Evolutionary conservation across 2,329 filamentous ascomycete species (phyloP).

Genomic region (Sarocladiaceae sp.): DNA sequence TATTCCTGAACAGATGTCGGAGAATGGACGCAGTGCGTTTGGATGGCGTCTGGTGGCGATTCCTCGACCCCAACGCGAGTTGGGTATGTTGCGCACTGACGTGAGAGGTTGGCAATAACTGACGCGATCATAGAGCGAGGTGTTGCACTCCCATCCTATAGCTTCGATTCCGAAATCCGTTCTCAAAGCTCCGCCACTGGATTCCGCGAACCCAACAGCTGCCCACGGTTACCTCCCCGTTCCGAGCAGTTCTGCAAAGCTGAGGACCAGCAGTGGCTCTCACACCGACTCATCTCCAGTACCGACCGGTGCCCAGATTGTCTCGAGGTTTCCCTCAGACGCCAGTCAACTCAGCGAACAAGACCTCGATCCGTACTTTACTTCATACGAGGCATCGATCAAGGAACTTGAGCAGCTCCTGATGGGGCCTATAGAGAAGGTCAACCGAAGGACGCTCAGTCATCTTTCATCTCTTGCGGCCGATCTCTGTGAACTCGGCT

Average conservation of each 20-base stretch:
- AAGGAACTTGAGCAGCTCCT: slow-evolving; percentile 85
- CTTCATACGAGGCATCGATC: slow-evolving; percentile 84
- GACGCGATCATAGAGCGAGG: slow-evolving; percentile 63
- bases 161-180: slow-evolving; percentile 90
- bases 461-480: slow-evolving; percentile 79
- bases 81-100: too few relatives aligned
- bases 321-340: slow-evolving; percentile 77
- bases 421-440: slow-evolving; percentile 92
- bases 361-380: slow-evolving; percentile 93
- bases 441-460: slow-evolving; percentile 81
- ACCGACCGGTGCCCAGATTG: slow-evolving; percentile 48
- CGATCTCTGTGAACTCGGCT: slow-evolving; percentile 87
- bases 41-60: slow-evolving; percentile 96
- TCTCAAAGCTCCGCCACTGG: slow-evolving; percentile 88
- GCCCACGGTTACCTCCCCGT: slow-evolving; percentile 85
- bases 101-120: slow-evolving; percentile 16
- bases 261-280: slow-evolving; percentile 52
- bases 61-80: slow-evolving; percentile 95
- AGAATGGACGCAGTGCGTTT: slow-evolving; percentile 87
- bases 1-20: slow-evolving; percentile 90
- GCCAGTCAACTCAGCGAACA: slow-evolving; percentile 72
- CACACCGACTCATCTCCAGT: slow-evolving; percentile 28
- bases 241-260: slow-evolving; percentile 76
- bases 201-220: slow-evolving; percentile 84
- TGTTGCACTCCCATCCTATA: slow-evolving; percentile 86